phyloP scores from a whole-genome alignment of 2,329 filamentous ascomycete genomes.

The Ilyonectria mors-panacis region DNA sequence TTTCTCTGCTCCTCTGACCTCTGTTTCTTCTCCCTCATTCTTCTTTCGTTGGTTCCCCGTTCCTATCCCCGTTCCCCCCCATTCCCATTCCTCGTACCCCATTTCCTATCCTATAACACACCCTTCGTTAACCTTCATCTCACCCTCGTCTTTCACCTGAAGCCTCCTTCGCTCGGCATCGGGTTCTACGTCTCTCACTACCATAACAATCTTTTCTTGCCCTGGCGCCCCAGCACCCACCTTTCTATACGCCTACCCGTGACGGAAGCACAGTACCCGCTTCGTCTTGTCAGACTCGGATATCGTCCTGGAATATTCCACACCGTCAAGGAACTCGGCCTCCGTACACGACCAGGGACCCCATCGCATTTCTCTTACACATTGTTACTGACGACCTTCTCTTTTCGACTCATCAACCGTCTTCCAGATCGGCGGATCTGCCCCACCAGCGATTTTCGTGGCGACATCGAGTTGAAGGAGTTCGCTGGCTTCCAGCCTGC shows the following conservation, averaged over 20 bases:
- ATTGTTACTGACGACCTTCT: not conserved
- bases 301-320: not conserved
- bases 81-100: slow-evolving; percentile 23
- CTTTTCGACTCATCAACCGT: not conserved
- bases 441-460: not conserved
- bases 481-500: slow-evolving; percentile 6
- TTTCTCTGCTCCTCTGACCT: slow-evolving; percentile 27
- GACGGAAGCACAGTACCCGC: slow-evolving; percentile 14
- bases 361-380: not conserved
- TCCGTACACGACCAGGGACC: slow-evolving; percentile 5
- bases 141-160: slow-evolving; percentile 12
- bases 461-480: not conserved
- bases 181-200: slow-evolving; percentile 36
- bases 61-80: slow-evolving; percentile 5
- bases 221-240: slow-evolving; percentile 40
- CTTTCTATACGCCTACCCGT: slow-evolving; percentile 37
- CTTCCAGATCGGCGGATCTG: not conserved
- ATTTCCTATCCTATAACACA: not conserved
- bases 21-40: slow-evolving; percentile 34
- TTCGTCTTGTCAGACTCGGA: not conserved
- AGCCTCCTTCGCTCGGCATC: slow-evolving; percentile 28
- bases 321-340: not conserved
- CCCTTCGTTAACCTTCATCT: slow-evolving; percentile 11
- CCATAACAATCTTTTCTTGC: slow-evolving; percentile 16
- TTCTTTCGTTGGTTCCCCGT: slow-evolving; percentile 36